Evolutionary conservation across 1,284 basidiomycete species (phyloP).

Genomic region (Apiotrichum siamense): DNA sequence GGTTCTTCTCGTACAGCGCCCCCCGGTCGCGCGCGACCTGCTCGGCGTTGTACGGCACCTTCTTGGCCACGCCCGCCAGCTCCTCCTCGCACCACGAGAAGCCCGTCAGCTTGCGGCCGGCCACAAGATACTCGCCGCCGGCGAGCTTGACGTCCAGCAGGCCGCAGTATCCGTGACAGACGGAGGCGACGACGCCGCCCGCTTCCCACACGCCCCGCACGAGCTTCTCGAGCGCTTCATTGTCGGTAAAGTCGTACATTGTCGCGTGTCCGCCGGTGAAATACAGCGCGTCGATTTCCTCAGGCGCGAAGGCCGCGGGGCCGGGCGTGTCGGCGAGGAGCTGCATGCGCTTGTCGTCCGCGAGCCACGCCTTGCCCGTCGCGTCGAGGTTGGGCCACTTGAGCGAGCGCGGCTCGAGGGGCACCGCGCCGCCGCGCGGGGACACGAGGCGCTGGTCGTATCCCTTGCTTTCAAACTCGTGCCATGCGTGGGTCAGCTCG

Average conservation of each 20-base stretch:
- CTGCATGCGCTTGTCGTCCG: neutral
- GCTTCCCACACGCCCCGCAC: constrained; percentile 2
- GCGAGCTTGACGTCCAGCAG: constrained; percentile 5
- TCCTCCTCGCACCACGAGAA: constrained; percentile 10
- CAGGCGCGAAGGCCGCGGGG: constrained; percentile 1
- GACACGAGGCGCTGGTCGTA: constrained; percentile 1
- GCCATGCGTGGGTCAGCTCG: constrained; percentile 5
- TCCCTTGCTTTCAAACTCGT: neutral
- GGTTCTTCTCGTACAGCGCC: neutral
- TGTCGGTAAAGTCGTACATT: constrained; percentile 13
- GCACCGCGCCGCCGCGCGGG: constrained; percentile 2
- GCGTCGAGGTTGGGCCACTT: neutral
- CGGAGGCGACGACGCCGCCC: constrained; percentile 11
- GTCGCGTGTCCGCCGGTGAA: constrained; percentile 12
- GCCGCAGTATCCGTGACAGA: constrained; percentile 13
- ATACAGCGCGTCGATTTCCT: constrained; percentile 8
- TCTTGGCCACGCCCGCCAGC: neutral
- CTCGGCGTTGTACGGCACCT: constrained; percentile 5
- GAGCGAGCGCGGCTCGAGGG: constrained; percentile 3
- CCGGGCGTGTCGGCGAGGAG: neutral
- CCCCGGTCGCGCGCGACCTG: neutral
- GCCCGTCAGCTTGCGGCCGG: constrained; percentile 8
- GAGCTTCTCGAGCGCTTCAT: constrained; percentile 4
- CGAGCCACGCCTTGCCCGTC: constrained; percentile 2
- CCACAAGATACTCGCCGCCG: neutral